A percentile compares a stretch with the other conserved stretches of the same genome.
Evolutionary conservation across 495 filamentous ascomycete genomes (phyloP).

Genomic region (Xylaria sp.): DNA sequence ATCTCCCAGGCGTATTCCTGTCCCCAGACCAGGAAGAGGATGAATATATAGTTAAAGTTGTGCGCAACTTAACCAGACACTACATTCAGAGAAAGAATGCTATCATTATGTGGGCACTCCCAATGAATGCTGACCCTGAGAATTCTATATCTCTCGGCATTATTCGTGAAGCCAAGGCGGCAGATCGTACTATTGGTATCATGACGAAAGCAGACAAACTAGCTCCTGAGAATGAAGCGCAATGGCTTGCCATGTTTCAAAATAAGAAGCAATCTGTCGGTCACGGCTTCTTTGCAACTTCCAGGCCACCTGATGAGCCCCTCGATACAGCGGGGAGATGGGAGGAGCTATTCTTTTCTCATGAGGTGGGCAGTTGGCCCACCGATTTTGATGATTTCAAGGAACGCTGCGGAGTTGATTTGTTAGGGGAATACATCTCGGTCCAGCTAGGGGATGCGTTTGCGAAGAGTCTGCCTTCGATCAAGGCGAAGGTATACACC

Average conservation of each 20-base stretch:
- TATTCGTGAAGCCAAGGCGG: constrained; percentile 64
- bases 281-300: constrained; percentile 70
- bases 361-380: constrained; percentile 50
- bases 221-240: constrained; percentile 52
- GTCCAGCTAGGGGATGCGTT: constrained; percentile 38
- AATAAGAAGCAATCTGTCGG: constrained; percentile 63
- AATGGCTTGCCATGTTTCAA: constrained; percentile 66
- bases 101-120: constrained; percentile 74
- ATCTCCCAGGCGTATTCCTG: constrained; percentile 80
- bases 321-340: constrained; percentile 62
- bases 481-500: constrained; percentile 62
- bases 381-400: constrained; percentile 52
- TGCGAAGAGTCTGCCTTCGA: constrained; percentile 57
- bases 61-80: constrained; percentile 69
- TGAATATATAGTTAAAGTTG: constrained; percentile 67
- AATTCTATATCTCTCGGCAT: constrained; percentile 73
- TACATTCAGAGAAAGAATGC: constrained; percentile 70
- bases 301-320: constrained; percentile 48
- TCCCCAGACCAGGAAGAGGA: constrained; percentile 67
- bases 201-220: constrained; percentile 82
- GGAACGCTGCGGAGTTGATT: constrained; percentile 63
- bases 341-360: constrained; percentile 66
- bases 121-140: constrained; percentile 76
- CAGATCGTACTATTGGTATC: constrained; percentile 71
- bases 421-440: constrained; percentile 44